Percentiles rank a stretch among this genome's conserved stretches.
phyloP scores from a whole-genome alignment of 106 monocot species.

The Posidonia australis region DNA sequence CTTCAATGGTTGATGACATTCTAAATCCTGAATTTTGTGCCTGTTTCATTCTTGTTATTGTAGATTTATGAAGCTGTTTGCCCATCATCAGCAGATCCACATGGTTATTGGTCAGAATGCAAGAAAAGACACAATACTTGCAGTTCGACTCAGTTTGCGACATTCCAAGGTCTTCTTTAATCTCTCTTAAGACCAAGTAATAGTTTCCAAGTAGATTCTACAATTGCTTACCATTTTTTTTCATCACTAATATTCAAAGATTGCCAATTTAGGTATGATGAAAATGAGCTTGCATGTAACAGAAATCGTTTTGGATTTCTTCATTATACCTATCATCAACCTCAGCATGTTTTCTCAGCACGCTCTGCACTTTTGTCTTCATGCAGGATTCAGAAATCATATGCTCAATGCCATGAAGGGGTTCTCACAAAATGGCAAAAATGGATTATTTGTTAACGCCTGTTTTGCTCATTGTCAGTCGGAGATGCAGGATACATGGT shows the following conservation, averaged over 20 bases:
- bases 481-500: conserved; percentile 49
- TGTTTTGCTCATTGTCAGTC: conserved; percentile 79
- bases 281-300: too few species aligned
- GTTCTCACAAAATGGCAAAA: conserved; percentile 16
- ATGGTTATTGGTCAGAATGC: conserved; percentile 50
- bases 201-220: too few species aligned
- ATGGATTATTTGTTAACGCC: conserved; percentile 62
- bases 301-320: too few species aligned
- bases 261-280: too few species aligned
- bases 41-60: neutral
- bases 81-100: conserved; percentile 38
- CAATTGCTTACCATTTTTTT: too few species aligned
- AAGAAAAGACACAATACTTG: conserved; percentile 41
- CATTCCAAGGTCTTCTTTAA: conserved; percentile 48
- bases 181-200: neutral
- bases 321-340: too few species aligned
- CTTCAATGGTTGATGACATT: too few species aligned
- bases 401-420: conserved; percentile 42
- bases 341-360: too few species aligned
- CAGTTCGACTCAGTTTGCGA: conserved; percentile 36
- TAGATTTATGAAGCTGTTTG: conserved; percentile 57
- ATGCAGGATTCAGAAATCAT: conserved; percentile 58
- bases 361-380: neutral
- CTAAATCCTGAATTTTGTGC: neutral
- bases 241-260: neutral